Conservation (phyloP, 2,329 filamentous ascomycete species). For the Claviceps maximensis region DNA sequence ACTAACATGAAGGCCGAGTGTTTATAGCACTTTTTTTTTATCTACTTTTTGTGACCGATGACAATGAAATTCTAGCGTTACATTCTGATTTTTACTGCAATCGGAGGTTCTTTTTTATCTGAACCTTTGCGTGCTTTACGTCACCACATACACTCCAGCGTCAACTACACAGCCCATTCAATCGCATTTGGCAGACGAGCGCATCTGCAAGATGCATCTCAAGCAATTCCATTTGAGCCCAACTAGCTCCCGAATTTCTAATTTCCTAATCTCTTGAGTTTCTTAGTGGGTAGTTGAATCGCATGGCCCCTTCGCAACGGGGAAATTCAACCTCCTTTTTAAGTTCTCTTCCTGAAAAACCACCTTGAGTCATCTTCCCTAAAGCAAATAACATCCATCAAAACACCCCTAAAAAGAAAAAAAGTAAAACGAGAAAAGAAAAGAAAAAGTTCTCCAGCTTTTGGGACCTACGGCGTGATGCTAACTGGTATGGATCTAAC, state of each 20-base stretch:
- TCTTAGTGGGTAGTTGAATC: neutral
- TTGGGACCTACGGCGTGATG: neutral
- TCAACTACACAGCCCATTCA: neutral
- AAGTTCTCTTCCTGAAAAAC: no score
- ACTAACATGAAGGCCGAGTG: no score
- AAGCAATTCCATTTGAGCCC: neutral
- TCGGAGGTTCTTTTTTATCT: neutral
- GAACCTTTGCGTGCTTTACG: neutral
- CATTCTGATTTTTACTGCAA: neutral
- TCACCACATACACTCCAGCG: neutral
- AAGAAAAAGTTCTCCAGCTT: neutral
- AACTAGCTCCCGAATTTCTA: neutral
- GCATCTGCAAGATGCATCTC: neutral
- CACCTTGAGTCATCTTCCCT: no score
- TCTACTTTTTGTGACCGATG: no score
- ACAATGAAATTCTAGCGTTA: no score
- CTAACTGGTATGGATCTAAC: neutral
- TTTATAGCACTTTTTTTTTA: no score
- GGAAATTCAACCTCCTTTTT: neutral
- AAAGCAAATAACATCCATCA: no score
- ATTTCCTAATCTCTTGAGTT: neutral
- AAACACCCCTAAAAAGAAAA: neutral
- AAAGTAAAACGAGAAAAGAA: neutral
- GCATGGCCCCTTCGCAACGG: neutral
- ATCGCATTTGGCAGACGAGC: neutral